Evolutionary conservation across 1,139 yeast genomes (phyloP), one percentile per base, ranked within the genome.

Genomic region (Pichia cactophila): DNA sequence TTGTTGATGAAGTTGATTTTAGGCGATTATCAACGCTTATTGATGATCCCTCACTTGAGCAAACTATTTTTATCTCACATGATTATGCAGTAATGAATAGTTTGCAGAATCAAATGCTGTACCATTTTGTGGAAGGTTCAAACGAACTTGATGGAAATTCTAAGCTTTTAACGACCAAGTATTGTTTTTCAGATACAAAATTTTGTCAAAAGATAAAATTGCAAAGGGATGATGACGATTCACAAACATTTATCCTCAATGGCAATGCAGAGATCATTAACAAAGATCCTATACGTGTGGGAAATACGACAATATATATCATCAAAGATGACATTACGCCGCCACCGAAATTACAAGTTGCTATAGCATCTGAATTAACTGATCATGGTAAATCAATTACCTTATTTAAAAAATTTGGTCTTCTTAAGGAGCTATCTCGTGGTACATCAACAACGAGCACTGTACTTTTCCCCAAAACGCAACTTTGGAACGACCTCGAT

Each of bases 401-500:
- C 8, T 75, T 80, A 48, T 57, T 83, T 45, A 72, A 76, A 23
- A 75, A 78, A 26, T 64, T 78, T n/a, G 70, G 68, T 8, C 56
- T 81, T 37, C 58, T 77, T 28, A 70, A 73, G 47, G 69, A 78
- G 29, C 50, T 52, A 40, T 43, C 51, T 2, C 61, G 58, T 26
- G 50, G 46, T 17, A 56, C 57, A 12, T 33, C 42, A 23, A 95
- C 96, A 0, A 87, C 86, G 68, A 35, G 23, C 23, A 80, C 97
- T 0, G 69, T 84, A 0, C 79, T 92, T 48, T 67, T 90, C 40
- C 98, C 97, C 0, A 83, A 92, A 53, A 81, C 86, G 28, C 67
- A 72, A 29, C 79, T 94, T 0, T 90, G 97, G 97, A 73, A 75
- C 20, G 65, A 69, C 4, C 70, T 83, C 35, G 89, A 83, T 1